phyloP scores from a whole-genome alignment of 2,329 filamentous ascomycete species.

The Dichotomopilus funicola region DNA sequence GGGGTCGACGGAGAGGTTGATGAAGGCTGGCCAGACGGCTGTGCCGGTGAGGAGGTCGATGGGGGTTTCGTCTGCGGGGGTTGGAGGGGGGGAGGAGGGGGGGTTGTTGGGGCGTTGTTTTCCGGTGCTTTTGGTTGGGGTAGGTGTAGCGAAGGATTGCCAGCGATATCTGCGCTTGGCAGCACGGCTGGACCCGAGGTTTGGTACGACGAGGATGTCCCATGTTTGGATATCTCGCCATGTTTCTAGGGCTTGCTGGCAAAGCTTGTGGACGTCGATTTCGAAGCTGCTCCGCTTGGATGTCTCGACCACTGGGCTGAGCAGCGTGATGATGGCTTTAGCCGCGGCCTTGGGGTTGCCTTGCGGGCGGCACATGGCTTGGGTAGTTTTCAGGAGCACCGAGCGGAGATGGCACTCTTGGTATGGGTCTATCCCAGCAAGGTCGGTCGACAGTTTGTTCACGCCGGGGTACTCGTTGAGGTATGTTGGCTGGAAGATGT shows the following conservation, averaged over 20 bases:
- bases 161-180: neutral
- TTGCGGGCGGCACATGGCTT: too few relatives aligned
- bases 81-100: neutral
- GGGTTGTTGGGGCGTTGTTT: neutral
- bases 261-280: constrained; percentile 1
- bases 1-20: neutral
- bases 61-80: neutral
- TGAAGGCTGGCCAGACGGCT: constrained; percentile 16
- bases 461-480: constrained; percentile 12
- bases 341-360: too few relatives aligned
- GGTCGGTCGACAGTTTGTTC: neutral
- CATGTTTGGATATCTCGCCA: constrained; percentile 15
- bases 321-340: too few relatives aligned
- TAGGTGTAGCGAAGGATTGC: neutral
- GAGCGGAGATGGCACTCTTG: constrained; percentile 17
- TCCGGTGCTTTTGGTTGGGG: neutral
- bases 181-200: neutral
- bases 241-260: neutral
- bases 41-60: neutral
- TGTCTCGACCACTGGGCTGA: neutral
- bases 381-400: constrained; percentile 8
- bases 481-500: constrained; percentile 32
- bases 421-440: constrained; percentile 1
- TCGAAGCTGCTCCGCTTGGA: neutral
- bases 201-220: neutral